phyloP scores from a whole-genome alignment of 2,329 filamentous ascomycete species.

The Seiridium unicorne region DNA sequence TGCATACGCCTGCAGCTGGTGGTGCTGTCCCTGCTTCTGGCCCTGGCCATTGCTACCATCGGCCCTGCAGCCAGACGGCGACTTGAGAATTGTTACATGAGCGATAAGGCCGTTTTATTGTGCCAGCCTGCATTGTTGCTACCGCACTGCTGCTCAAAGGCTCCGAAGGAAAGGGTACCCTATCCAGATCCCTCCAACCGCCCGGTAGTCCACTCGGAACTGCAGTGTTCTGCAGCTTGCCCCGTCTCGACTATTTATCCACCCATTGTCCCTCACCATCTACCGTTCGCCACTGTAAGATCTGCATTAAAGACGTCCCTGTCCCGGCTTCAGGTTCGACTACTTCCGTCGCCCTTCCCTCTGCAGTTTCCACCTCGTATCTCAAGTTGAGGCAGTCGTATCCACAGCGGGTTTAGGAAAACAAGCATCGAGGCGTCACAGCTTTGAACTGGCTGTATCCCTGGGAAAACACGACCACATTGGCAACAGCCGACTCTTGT shows the following conservation, averaged over 20 bases:
- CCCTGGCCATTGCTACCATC: conserved; percentile 5
- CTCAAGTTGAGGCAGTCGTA: conserved; percentile 1
- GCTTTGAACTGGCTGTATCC: neutral
- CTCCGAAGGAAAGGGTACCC: too few species aligned
- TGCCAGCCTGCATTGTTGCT: too few species aligned
- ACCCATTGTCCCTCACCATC: neutral
- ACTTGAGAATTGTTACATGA: too few species aligned
- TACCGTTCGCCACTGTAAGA: neutral
- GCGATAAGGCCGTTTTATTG: too few species aligned
- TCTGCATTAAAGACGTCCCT: neutral
- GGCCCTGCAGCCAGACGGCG: neutral
- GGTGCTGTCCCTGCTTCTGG: conserved; percentile 6
- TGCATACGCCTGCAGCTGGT: neutral
- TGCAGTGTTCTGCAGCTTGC: neutral
- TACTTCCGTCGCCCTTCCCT: conserved; percentile 5
- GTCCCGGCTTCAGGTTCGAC: neutral
- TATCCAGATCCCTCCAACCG: neutral
- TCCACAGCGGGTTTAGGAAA: conserved; percentile 2
- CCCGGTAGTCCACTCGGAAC: neutral
- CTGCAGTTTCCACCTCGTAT: conserved; percentile 6
- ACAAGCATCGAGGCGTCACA: neutral
- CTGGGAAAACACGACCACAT: too few species aligned
- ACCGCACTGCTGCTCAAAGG: too few species aligned
- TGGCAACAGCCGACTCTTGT: neutral
- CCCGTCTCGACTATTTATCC: neutral